Percentiles rank a stretch among this genome's conserved stretches.
Conservation (phyloP, 2,329 filamentous ascomycete species). For the Chalaropsis ovoidea region DNA sequence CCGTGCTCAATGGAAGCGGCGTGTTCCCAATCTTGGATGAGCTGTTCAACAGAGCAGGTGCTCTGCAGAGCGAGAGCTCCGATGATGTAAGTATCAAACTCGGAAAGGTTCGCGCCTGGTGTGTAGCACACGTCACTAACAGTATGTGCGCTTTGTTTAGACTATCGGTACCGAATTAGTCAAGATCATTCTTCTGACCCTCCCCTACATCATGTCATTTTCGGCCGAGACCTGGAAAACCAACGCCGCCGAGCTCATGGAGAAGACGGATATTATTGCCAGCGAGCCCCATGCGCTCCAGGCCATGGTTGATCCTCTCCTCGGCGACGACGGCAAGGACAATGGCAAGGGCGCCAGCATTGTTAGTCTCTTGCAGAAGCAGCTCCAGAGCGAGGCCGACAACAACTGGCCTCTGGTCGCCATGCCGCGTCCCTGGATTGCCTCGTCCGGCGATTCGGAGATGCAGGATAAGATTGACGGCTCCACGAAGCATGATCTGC, state of each 20-base stretch:
- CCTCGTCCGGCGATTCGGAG: constrained; percentile 51
- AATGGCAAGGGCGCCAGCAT: constrained; percentile 56
- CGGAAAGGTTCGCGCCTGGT: neutral
- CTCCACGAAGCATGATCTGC: constrained; percentile 65
- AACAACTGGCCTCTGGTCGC: constrained; percentile 65
- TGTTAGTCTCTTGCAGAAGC: constrained; percentile 72
- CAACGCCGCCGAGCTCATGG: constrained; percentile 68
- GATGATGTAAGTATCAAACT: constrained; percentile 61
- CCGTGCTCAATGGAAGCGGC: constrained; percentile 70
- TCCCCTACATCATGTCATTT: constrained; percentile 78
- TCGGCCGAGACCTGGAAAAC: constrained; percentile 59
- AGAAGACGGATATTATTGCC: constrained; percentile 91
- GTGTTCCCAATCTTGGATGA: constrained; percentile 77
- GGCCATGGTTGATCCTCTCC: constrained; percentile 68
- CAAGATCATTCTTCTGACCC: constrained; percentile 89
- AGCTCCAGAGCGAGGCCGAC: constrained; percentile 66
- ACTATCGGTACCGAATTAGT: constrained; percentile 75
- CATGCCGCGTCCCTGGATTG: constrained; percentile 57
- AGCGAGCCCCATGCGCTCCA: constrained; percentile 79
- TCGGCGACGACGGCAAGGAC: constrained; percentile 51
- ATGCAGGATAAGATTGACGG: constrained; percentile 49
- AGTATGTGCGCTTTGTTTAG: constrained; percentile 32
- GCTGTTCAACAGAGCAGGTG: constrained; percentile 82
- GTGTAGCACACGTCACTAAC: neutral
- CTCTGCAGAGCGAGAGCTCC: constrained; percentile 82